Evolutionary conservation across 1,284 basidiomycete genomes (phyloP), one percentile per base, ranked within the genome.

Genomic region (Naganishia sp.): DNA sequence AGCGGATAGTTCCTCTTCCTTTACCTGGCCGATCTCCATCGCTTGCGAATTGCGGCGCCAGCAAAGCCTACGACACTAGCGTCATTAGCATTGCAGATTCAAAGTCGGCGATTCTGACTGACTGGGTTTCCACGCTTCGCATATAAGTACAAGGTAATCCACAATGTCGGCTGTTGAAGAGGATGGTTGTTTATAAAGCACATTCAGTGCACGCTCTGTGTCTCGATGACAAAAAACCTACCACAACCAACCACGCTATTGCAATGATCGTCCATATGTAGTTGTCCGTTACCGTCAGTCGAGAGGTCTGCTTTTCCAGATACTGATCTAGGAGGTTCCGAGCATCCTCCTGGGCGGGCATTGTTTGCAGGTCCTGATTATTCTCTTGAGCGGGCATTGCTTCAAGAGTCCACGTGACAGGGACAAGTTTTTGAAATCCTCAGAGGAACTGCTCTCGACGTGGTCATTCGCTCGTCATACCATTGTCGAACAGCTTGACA

Each of bases 291-390:
- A 61, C 58, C 0, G 58, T 50, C 35, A 61, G 28, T 18, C 58
- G 58, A 28, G 58, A 54, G n/a, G 52, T 54, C 21, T 54, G 52
- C 52, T 35, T 28, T 41, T 54, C 32, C 28, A 54, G 32, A 23
- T 54, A 54, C 21, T 15, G 32, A 13, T 54, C 52, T 21, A 54
- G 52, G 32, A 31, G 35, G 13, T 39, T 39, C 35, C 13, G 35
- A 39, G 3, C 35, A 11, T 54, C 52, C 35, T 39, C 35, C 13
- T 39, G 35, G 13, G 7, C 35, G 13, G 35, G 13, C 35, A 39
- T 9, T 39, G 4, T 13, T 39, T 39, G 31, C 51, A 31, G 35
- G 13, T 39, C 7, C 35, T 39, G 35, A 39, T 4, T 13, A 11
- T 54, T 31, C 35, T 39, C 35, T 39, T 39, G 35, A 39, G 35